Percentiles rank a stretch among this genome's conserved stretches.
These are phyloP conservation scores for Collybia sp. DNA, from an alignment of 768 basidiomycete species.

Conservation along the genomic window DNA sequence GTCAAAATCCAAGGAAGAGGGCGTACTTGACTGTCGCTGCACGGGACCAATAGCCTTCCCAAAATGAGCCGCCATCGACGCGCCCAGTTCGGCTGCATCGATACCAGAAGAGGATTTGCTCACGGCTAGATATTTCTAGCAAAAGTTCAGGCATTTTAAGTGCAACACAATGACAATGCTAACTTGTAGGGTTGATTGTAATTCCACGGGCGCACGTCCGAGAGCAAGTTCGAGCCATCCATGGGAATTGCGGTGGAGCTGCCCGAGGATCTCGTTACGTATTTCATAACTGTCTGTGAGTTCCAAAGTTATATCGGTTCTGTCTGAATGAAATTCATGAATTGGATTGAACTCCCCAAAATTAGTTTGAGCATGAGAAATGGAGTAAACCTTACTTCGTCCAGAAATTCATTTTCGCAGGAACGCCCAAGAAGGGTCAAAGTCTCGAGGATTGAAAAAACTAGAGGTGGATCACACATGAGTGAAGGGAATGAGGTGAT, in stretches of 20 bases:
- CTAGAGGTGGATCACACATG: constrained; percentile 85
- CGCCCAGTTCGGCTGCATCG: constrained; percentile 84
- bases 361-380: constrained; percentile 1
- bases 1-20: not conserved
- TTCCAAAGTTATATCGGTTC: constrained; percentile 68
- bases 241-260: constrained; percentile 68
- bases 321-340: constrained; percentile 78
- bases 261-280: constrained; percentile 78
- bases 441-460: constrained; percentile 87
- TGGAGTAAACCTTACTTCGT: constrained; percentile 58
- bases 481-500: constrained; percentile 92
- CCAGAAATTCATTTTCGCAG: constrained; percentile 85
- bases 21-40: constrained; percentile 70
- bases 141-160: constrained; percentile 2
- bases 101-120: constrained; percentile 66
- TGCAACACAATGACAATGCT: constrained; percentile 9
- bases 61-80: constrained; percentile 83
- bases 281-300: constrained; percentile 83
- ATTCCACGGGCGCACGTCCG: constrained; percentile 84
- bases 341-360: constrained; percentile 77
- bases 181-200: constrained; percentile 91
- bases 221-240: constrained; percentile 87
- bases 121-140: constrained; percentile 82
- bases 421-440: constrained; percentile 84
- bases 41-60: constrained; percentile 77